Conservation (phyloP, 2,329 filamentous ascomycete species). For the Hypomyces rosellus region DNA sequence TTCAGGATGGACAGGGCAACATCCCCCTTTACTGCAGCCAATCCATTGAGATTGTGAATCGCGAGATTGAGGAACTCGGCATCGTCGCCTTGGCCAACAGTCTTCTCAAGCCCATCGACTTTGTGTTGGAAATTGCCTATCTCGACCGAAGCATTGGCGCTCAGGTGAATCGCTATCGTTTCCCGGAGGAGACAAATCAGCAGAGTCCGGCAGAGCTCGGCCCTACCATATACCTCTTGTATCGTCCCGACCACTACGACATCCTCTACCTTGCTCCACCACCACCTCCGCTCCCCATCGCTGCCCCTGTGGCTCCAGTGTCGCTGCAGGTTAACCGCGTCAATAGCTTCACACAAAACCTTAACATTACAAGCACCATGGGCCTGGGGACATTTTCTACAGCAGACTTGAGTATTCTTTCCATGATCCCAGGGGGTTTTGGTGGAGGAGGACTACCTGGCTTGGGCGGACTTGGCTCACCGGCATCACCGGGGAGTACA, state of each 20-base stretch:
- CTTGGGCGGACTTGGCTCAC: conserved; percentile 29
- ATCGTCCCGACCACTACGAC: conserved; percentile 83
- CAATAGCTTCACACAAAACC: conserved; percentile 39
- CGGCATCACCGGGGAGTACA: conserved; percentile 19
- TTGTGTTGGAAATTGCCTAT: conserved; percentile 83
- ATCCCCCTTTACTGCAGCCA: conserved; percentile 64
- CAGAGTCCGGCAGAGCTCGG: conserved; percentile 38
- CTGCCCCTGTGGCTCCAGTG: conserved; percentile 21
- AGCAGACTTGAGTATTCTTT: conserved; percentile 37
- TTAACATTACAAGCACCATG: conserved; percentile 36
- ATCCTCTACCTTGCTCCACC: conserved; percentile 66
- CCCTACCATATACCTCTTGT: conserved; percentile 53
- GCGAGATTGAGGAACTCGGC: conserved; percentile 88
- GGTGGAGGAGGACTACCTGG: conserved; percentile 16
- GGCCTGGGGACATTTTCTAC: conserved; percentile 34
- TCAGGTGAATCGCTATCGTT: conserved; percentile 65
- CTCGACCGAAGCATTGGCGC: conserved; percentile 78
- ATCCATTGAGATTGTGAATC: conserved; percentile 65
- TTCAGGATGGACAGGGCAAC: conserved; percentile 50
- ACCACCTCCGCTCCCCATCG: conserved; percentile 13
- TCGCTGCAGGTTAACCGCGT: conserved; percentile 50
- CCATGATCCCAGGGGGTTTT: conserved; percentile 44
- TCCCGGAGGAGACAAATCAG: conserved; percentile 48
- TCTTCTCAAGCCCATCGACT: conserved; percentile 69
- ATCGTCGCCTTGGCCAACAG: conserved; percentile 71